Base-by-base conservation (phyloP, 2,329 filamentous ascomycete species). In the Phyllosticta capitalensis region DNA sequence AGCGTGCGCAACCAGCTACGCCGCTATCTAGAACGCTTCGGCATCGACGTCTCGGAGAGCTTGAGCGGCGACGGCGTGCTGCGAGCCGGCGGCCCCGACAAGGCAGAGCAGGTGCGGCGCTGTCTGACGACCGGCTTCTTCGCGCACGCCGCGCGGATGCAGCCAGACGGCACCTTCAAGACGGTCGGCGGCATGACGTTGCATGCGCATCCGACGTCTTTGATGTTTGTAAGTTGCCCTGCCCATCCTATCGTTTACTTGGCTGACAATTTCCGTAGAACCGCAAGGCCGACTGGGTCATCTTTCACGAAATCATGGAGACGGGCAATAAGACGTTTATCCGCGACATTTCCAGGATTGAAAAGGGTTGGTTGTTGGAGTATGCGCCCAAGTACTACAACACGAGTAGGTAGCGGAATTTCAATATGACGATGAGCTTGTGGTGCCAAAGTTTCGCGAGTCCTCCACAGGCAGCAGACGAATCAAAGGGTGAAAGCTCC, bases 261-360 rank as follows among this genome's bases (percentile, higher is more conserved):
- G 48, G 33, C 12, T 53, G 17, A 52, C 38, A 50, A 26, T 7
- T 26, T 20, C 7, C 4, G 20, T 24, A 81, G 79, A 95, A 96
- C 72, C 85, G 92, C 60, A 96, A 95, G 76, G 90, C 90, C 10
- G 91, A 96, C 64, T 97, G 92, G 91, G 91, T 97, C 9, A 82
- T 99, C 33, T 99, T 96, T 69, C 88, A 95, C 67, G 92, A 96
- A 75, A 84, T 96, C 45, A 84, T 96, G 79, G 90, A 97, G 76
- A 95, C 89, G 4, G 84, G 87, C 9, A 84, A 83, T 64, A 97
- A 97, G 79, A 91, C 83, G 0, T 97, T 87, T 70, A 95, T 99
- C 66, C 81, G 90, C 59, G 92, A 97, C 72, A 78, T 97, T 61
- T 94, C 87, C n/a, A 94, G 90, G 76, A 89, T 97, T 67, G 89